Conservation (phyloP, 768 basidiomycete species). For the Tylopilus rubrobrunneus region DNA sequence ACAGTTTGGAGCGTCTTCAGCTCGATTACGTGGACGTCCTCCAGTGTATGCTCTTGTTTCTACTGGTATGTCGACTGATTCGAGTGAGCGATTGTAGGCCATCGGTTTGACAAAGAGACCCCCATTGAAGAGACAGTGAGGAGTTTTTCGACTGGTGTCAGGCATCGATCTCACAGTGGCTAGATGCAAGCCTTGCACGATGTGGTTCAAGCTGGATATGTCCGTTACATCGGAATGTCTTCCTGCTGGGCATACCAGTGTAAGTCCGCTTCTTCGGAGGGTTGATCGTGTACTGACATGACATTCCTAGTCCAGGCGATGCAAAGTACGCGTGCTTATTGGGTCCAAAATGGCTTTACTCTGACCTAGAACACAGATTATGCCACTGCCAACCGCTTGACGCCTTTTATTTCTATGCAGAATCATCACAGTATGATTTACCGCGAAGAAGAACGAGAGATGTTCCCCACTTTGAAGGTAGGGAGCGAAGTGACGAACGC, state of each 20-base stretch:
- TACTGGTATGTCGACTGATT: background rate
- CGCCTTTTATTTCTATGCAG: constrained; percentile 63
- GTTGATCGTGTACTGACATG: background rate
- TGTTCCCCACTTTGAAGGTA: constrained; percentile 47
- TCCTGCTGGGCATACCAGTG: constrained; percentile 42
- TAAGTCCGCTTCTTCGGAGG: constrained; percentile 8
- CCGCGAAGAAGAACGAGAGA: constrained; percentile 58
- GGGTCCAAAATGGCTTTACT: background rate
- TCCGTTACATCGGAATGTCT: constrained; percentile 44
- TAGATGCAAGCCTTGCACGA: constrained; percentile 50
- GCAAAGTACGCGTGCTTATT: constrained; percentile 30
- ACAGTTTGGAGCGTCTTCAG: constrained; percentile 39
- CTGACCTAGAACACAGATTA: constrained; percentile 25
- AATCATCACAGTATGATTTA: constrained; percentile 56
- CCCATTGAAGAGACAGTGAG: constrained; percentile 44
- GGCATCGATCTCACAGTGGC: background rate
- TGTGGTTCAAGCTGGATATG: constrained; percentile 46
- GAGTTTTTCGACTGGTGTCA: background rate
- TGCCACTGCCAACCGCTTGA: constrained; percentile 40
- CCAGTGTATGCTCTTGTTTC: constrained; percentile 35
- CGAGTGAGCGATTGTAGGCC: constrained; percentile 25
- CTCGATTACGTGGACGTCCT: constrained; percentile 57
- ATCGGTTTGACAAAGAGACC: constrained; percentile 49
- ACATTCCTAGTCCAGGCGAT: constrained; percentile 34
- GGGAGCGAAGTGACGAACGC: no score